Evolutionary conservation across 2,329 filamentous ascomycete species (phyloP).

Genomic region (Hymenoscyphus fructigenus): DNA sequence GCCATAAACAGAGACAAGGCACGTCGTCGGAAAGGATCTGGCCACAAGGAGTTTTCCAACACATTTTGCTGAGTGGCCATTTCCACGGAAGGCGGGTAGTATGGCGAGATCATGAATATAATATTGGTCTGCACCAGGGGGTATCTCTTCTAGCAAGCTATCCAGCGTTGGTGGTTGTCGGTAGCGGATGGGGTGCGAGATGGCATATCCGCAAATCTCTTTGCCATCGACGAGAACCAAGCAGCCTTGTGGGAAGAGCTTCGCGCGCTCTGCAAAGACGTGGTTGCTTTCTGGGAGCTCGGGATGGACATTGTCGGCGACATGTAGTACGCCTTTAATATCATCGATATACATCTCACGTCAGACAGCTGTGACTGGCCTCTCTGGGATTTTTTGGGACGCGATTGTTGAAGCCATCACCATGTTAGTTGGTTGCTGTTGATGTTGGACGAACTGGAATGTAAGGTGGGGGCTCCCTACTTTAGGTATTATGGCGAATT

Average conservation of each 20-base stretch:
- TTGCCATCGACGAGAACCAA: not conserved
- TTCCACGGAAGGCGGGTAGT: not conserved
- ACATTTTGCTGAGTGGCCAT: not conserved
- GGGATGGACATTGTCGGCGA: not conserved
- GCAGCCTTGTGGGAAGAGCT: constrained; percentile 3
- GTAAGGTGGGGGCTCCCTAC: too few species aligned
- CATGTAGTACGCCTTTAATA: not conserved
- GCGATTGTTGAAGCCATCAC: too few species aligned
- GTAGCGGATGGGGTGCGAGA: constrained; percentile 1
- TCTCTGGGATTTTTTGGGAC: too few species aligned
- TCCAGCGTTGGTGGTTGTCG: not conserved
- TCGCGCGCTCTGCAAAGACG: constrained; percentile 1
- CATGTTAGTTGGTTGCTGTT: too few species aligned
- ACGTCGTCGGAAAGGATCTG: not conserved
- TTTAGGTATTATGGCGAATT: too few species aligned
- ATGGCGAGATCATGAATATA: constrained; percentile 5
- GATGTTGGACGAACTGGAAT: too few species aligned
- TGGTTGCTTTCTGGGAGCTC: not conserved
- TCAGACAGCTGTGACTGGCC: not conserved
- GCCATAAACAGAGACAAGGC: constrained; percentile 1
- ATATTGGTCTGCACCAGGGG: not conserved
- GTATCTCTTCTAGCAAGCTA: not conserved
- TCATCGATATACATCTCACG: not conserved
- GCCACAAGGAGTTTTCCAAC: not conserved
- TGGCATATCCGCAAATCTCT: not conserved